Evolutionary conservation across 2,329 filamentous ascomycete species (phyloP).

Genomic region (Fusarium cyanostomum): DNA sequence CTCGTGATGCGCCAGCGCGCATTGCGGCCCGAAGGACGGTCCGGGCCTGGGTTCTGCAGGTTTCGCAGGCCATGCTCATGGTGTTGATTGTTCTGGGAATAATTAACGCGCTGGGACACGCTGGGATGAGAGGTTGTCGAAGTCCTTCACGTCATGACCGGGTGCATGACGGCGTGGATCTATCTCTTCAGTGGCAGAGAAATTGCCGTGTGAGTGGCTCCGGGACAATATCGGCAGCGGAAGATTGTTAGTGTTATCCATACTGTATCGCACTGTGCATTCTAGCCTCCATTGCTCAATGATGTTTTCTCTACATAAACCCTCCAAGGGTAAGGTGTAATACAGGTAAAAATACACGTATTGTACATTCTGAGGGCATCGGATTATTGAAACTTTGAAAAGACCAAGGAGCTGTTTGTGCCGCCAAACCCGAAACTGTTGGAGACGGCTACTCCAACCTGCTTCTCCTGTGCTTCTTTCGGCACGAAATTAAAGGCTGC

Average conservation of each 20-base stretch:
- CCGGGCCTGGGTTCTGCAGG: slow-evolving; percentile 57
- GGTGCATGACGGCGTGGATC: slow-evolving; percentile 43
- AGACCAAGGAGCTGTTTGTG: slow-evolving; percentile 90
- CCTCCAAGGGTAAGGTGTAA: background rate
- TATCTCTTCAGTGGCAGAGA: slow-evolving; percentile 36
- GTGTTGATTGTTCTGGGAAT: background rate
- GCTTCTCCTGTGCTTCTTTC: slow-evolving; percentile 72
- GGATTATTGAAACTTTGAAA: slow-evolving; percentile 55
- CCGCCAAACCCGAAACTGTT: slow-evolving; percentile 99
- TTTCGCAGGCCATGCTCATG: slow-evolving; percentile 57
- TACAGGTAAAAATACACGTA: slow-evolving; percentile 10
- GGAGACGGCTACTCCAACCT: slow-evolving; percentile 79
- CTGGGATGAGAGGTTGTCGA: slow-evolving; percentile 9
- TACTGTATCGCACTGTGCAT: slow-evolving; percentile 23
- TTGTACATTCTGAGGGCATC: background rate
- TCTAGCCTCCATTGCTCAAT: background rate
- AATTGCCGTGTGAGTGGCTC: slow-evolving; percentile 39
- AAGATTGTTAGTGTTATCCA: slow-evolving; percentile 1
- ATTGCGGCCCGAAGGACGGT: slow-evolving; percentile 49
- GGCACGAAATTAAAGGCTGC: slow-evolving; percentile 90
- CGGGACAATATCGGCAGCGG: slow-evolving; percentile 42
- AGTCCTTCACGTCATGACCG: slow-evolving; percentile 46
- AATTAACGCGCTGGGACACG: slow-evolving; percentile 8
- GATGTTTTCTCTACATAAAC: background rate
- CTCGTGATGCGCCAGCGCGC: slow-evolving; percentile 43